Evolutionary conservation across 768 basidiomycete genomes (phyloP).

Genomic region (Boletus rubescentipes): DNA sequence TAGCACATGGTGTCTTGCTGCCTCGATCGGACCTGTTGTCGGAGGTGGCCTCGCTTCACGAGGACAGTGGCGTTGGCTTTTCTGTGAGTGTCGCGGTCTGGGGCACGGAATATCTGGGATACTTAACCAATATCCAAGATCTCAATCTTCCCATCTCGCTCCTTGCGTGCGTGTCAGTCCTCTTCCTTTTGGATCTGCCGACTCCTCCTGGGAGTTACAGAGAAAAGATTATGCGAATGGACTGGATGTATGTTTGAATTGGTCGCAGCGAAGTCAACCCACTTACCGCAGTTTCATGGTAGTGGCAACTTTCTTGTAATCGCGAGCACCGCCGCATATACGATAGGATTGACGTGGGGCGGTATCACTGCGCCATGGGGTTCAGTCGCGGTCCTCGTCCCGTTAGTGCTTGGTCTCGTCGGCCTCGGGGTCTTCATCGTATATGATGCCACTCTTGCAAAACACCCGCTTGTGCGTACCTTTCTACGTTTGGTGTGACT

Average conservation of each 20-base stretch:
- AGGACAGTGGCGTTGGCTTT: constrained; percentile 42
- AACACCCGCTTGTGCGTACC: constrained; percentile 30
- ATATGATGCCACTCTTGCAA: constrained; percentile 37
- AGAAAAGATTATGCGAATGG: constrained; percentile 38
- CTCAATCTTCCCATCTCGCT: constrained; percentile 41
- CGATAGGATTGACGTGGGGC: constrained; percentile 49
- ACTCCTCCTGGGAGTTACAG: constrained; percentile 32
- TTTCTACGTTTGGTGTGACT: neutral
- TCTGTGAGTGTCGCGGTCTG: constrained; percentile 27
- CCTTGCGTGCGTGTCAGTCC: constrained; percentile 27
- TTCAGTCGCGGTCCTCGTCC: constrained; percentile 38
- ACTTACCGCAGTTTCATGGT: neutral
- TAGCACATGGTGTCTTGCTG: constrained; percentile 37
- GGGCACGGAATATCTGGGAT: neutral
- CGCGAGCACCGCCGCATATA: constrained; percentile 31
- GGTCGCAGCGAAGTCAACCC: neutral
- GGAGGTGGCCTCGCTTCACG: constrained; percentile 36
- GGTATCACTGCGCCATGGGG: constrained; percentile 45
- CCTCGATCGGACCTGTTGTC: constrained; percentile 35
- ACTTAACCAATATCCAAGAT: constrained; percentile 22
- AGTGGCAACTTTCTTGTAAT: constrained; percentile 50
- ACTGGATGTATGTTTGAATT: constrained; percentile 40
- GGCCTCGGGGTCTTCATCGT: constrained; percentile 38
- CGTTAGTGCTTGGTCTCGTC: constrained; percentile 41
- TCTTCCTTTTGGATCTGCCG: constrained; percentile 34